Percentiles rank a stretch among this genome's conserved stretches.
phyloP scores from a whole-genome alignment of 108 stramenopile species.

The Cylindrotheca fusiformis region DNA sequence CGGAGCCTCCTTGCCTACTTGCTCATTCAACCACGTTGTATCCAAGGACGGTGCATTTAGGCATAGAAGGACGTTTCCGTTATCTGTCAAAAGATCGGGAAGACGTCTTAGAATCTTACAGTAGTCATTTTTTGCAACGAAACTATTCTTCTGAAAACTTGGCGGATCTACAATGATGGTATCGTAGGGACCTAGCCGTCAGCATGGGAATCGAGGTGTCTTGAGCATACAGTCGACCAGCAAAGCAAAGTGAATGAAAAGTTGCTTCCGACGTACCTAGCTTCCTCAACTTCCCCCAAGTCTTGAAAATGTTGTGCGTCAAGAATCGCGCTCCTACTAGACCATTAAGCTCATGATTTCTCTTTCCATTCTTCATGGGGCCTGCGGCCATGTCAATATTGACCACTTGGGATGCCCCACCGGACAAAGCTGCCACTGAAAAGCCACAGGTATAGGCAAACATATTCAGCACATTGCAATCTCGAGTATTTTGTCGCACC shows the following conservation, averaged over 20 bases:
- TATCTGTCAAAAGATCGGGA: conserved; percentile 16
- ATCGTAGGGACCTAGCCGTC: conserved; percentile 19
- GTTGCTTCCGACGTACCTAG: background rate
- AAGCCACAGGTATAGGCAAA: conserved; percentile 46
- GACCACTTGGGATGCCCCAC: conserved; percentile 33
- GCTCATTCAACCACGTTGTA: conserved; percentile 20
- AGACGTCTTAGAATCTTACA: conserved; percentile 34
- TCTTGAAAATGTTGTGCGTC: conserved; percentile 38
- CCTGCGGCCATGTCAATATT: conserved; percentile 40
- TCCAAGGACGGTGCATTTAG: conserved; percentile 39
- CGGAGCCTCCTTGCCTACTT: conserved; percentile 25
- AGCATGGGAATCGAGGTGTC: too few relatives aligned
- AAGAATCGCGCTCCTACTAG: conserved; percentile 29
- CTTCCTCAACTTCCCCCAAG: conserved; percentile 18
- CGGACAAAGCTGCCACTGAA: conserved; percentile 38
- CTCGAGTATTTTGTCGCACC: conserved; percentile 24
- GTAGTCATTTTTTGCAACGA: conserved; percentile 40
- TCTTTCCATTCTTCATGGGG: conserved; percentile 32
- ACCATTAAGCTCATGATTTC: conserved; percentile 41
- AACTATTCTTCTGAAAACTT: conserved; percentile 36
- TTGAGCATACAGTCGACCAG: background rate
- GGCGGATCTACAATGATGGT: conserved; percentile 33
- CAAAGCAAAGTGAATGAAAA: background rate
- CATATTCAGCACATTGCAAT: conserved; percentile 22
- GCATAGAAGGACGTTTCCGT: conserved; percentile 37